Evolutionary conservation across 768 basidiomycete species (phyloP), one percentile per base, ranked within the genome.

Genomic region (Lentinula boryana): DNA sequence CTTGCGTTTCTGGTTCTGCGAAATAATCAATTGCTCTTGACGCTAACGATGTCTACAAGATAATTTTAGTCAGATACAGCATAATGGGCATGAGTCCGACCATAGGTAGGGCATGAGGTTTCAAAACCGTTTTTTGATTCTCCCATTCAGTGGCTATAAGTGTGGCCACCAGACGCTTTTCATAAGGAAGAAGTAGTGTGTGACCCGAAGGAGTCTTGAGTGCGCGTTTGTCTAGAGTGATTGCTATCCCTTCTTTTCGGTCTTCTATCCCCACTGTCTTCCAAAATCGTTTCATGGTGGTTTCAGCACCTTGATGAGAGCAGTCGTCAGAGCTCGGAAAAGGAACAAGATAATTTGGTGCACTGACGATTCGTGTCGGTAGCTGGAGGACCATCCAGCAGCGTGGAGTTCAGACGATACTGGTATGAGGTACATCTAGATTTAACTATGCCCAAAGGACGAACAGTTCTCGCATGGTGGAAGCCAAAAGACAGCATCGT

Each of bases 131-230:
- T 61, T 86, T 86, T 74, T 98, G 96, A 68, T 88, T 90, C 68
- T 99, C 95, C 97, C 97, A 99, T 76, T 99, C 97, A 60, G 90
- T 82, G 18, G 95, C 97, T 66, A 98, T 86, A 60, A 97, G 80
- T 1, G 91, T 79, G 1, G 95, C 94, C 21, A 91, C 79, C 32
- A 95, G 74, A 44, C 80, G 70, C 69, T 91, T 92, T 63, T 82
- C 77, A 52, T 75, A 72, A 0, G 95, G 95, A 13, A 98, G 66
- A 38, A 86, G 69, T 33, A 99, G 74, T 3, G 78, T 80, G 49
- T 87, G 84, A n/a, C 95, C 95, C 0, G 78, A 81, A 0, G 95
- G 94, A 12, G 96, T 98, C 72, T 92, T 96, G 60, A 99, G 79
- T 1, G 90, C 78, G 38, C 93, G 85, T 65, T 82, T 83, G 76